Base-by-base conservation (phyloP, 768 basidiomycete species). In the Paxillus involutus region DNA sequence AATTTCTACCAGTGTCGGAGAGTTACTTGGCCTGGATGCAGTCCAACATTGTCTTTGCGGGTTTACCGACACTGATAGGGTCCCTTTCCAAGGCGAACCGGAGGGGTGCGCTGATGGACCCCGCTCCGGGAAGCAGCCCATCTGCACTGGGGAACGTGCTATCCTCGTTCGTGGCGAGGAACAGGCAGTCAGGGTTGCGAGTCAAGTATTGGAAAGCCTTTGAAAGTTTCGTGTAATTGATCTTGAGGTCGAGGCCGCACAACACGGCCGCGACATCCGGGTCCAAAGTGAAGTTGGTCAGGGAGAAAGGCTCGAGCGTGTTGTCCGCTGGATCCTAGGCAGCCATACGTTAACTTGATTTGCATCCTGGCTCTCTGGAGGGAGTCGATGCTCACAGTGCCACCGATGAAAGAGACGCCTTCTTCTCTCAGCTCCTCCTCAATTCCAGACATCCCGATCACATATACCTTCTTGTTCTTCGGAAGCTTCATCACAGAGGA, bases 341-440 rank as follows among this genome's bases (percentile, higher is more conserved):
- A 41, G 33, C 12, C 51, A 48, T 52, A 30, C 17, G 32, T 53
- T 8, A 53, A 43, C 30, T 16, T 9, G 13, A 26, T 12, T 36
- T 32, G 32, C 1, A 35, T 47, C 52, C 44, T 35, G 49, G 42
- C 19, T 44, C 16, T 14, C 26, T 33, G 53, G 3, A 44, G 46
- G 14, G 40, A 32, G 40, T 48, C 32, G 42, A 37, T 16, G 9
- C 86, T 63, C 65, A 94, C 95, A 47, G 91, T 91, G 60, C 96
- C 96, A 36, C 97, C 96, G 47, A 84, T 70, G 67, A 81, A 84
- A 14, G 78, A 64, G 53, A 98, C 80, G 16, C 94, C 96, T 65
- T 98, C 95, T 39, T 86, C 83, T n/a, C 75, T 78, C 56, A 99
- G 76, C 71, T 99, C 96, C 62, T 98, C 91, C 72, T 98, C 96